phyloP scores from a whole-genome alignment of 768 basidiomycete species.

The Suillus placidus region DNA sequence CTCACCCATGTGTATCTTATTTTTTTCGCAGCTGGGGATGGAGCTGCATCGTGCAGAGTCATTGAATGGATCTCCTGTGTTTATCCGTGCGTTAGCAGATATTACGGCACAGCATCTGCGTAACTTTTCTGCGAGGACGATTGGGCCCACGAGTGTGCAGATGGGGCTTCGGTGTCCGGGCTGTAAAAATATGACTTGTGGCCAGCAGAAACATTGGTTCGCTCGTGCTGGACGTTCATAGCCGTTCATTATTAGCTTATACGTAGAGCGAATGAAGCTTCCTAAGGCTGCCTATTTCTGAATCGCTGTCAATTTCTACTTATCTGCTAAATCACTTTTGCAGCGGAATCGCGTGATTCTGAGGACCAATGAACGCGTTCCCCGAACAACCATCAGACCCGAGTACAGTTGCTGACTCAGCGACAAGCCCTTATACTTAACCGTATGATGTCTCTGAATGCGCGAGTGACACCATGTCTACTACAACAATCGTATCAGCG shows the following conservation, averaged over 20 bases:
- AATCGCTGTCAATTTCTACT: background rate
- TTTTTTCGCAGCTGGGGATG: conserved; percentile 72
- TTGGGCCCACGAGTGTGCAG: conserved; percentile 73
- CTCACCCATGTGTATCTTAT: conserved; percentile 14
- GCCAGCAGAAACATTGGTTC: conserved; percentile 88
- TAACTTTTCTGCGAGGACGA: conserved; percentile 55
- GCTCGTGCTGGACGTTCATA: conserved; percentile 64
- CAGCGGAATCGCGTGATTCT: background rate
- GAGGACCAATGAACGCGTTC: background rate
- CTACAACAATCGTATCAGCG: conserved; percentile 77
- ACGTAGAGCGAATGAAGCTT: background rate
- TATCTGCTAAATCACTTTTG: background rate
- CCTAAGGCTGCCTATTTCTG: background rate
- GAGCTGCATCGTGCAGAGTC: conserved; percentile 88
- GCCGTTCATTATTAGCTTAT: conserved; percentile 10
- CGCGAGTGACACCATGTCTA: conserved; percentile 38
- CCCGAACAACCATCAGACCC: background rate
- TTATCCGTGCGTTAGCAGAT: conserved; percentile 93
- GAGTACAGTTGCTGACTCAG: conserved; percentile 29
- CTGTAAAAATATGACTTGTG: conserved; percentile 88
- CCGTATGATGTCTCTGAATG: background rate
- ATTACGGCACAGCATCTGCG: conserved; percentile 80
- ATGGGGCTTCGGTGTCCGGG: conserved; percentile 90
- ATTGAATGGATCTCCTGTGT: conserved; percentile 93
- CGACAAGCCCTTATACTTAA: conserved; percentile 10